These are phyloP conservation scores for Cladosporium sp. DNA, from an alignment of 2,329 filamentous ascomycete genomes.

Conservation along the genomic window DNA sequence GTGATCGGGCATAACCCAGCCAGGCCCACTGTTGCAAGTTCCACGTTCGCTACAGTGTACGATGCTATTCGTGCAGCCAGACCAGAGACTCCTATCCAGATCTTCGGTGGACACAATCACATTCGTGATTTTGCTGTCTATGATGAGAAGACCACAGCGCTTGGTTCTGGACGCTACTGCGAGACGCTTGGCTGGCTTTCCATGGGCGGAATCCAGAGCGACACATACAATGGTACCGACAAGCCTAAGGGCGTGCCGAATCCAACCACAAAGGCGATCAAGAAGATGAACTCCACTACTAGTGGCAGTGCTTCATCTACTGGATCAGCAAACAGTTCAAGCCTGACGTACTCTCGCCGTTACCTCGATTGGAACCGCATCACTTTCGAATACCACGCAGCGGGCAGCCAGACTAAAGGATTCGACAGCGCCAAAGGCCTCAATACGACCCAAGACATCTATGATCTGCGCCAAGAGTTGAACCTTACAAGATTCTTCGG, in stretches of 20 bases:
- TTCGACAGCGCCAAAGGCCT: slow-evolving; percentile 51
- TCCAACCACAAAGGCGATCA: slow-evolving; percentile 5
- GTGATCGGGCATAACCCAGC: slow-evolving; percentile 62
- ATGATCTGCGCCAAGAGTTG: slow-evolving; percentile 47
- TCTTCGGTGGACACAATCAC: slow-evolving; percentile 48
- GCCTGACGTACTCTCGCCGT: slow-evolving; percentile 49
- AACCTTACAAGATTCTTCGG: slow-evolving; percentile 44
- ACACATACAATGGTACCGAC: slow-evolving; percentile 39
- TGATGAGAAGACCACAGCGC: slow-evolving; percentile 57
- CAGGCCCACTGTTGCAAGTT: slow-evolving; percentile 40
- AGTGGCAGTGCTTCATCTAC: neutral
- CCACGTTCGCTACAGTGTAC: slow-evolving; percentile 48
- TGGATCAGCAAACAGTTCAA: slow-evolving; percentile 2
- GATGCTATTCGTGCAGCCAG: slow-evolving; percentile 55
- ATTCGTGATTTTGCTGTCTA: slow-evolving; percentile 63
- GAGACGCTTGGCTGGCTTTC: slow-evolving; percentile 65
- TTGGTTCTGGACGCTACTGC: slow-evolving; percentile 62
- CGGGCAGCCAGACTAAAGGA: slow-evolving; percentile 42
- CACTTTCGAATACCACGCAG: slow-evolving; percentile 62
- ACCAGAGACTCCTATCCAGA: slow-evolving; percentile 58
- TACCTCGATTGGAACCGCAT: slow-evolving; percentile 66
- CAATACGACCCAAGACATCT: slow-evolving; percentile 48
- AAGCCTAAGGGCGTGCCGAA: slow-evolving; percentile 33
- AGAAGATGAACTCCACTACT: slow-evolving; percentile 27
- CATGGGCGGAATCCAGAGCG: slow-evolving; percentile 55